Base-by-base conservation (phyloP, 768 basidiomycete species). In the Mycena vulgaris region DNA sequence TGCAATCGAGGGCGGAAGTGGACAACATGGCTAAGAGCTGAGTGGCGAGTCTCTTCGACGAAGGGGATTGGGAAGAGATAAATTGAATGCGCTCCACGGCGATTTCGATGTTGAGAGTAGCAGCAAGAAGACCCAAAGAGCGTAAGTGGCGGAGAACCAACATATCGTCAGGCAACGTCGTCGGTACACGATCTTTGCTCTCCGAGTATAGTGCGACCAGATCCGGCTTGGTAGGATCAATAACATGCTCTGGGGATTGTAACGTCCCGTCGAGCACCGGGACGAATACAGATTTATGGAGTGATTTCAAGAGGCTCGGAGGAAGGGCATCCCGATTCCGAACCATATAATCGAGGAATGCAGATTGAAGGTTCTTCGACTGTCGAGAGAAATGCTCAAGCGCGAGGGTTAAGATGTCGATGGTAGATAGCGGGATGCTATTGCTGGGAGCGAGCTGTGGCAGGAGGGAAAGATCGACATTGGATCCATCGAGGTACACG, bases 41-140 rank as follows among this genome's bases (percentile, higher is more conserved):
- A 27, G 69, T 72, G 10, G 80, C 75, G 13, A 76, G 69, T 0
- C 28, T 47, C 13, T 55, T 68, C 0, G 66, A 61, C 47, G 74
- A 75, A 3, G 63, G 31, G 1, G 66, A 19, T 5, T 64, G 63
- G 1, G 72, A 66, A 0, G 82, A 77, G 47, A 86, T 82, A 61
- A 75, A 76, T 9, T 72, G 62, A 33, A 85, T 82, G 0, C 82
- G 80, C 28, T 87, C 85, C n/a, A 65, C 63, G 5, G 83, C 74
- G 2, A 84, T 77, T 7, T 76, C 74, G 0, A 74, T 19, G 0
- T 82, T 81, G 13, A 87, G 75, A 0, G 59, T 52, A 2, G 60
- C 61, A 51, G 80, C 71, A 58, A 85, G 65, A 14, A 87, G 65
- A 13, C 69, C 59, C 2, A 85, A 64, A 0, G 69, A 56, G 5